phyloP scores from a whole-genome alignment of 2,329 filamentous ascomycete genomes.

The Fusarium citri region DNA sequence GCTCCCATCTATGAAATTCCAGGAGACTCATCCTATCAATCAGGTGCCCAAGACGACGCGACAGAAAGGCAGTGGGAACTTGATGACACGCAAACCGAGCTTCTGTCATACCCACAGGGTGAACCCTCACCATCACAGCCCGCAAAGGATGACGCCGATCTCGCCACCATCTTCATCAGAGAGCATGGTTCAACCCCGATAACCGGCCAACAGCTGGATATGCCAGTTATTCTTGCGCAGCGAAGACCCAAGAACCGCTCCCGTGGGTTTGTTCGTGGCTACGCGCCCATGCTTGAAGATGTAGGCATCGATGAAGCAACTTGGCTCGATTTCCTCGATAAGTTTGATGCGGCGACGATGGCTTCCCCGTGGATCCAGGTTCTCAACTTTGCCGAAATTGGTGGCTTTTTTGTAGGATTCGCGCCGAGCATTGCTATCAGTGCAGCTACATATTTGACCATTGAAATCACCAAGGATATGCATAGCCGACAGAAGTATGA shows the following conservation, averaged over 20 bases:
- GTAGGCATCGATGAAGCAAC: slow-evolving; percentile 8
- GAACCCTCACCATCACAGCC: background rate
- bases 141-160: background rate
- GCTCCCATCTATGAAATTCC: background rate
- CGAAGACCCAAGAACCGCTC: slow-evolving; percentile 19
- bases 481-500: slow-evolving; percentile 11
- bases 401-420: slow-evolving; percentile 11
- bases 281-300: slow-evolving; percentile 6
- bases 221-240: slow-evolving; percentile 14
- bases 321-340: slow-evolving; percentile 21
- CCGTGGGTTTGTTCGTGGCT: slow-evolving; percentile 21
- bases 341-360: slow-evolving; percentile 13
- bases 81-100: slow-evolving; percentile 12
- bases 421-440: slow-evolving; percentile 20
- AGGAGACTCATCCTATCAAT: background rate
- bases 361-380: slow-evolving; percentile 16
- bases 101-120: background rate
- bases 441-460: slow-evolving; percentile 2
- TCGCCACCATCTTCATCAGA: background rate
- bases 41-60: background rate
- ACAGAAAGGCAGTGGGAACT: slow-evolving; percentile 20
- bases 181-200: background rate
- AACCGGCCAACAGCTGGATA: background rate
- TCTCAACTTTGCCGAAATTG: slow-evolving; percentile 16
- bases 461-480: slow-evolving; percentile 11